phyloP scores from a whole-genome alignment of 345 rosid genomes.

The Acer saccharum region DNA sequence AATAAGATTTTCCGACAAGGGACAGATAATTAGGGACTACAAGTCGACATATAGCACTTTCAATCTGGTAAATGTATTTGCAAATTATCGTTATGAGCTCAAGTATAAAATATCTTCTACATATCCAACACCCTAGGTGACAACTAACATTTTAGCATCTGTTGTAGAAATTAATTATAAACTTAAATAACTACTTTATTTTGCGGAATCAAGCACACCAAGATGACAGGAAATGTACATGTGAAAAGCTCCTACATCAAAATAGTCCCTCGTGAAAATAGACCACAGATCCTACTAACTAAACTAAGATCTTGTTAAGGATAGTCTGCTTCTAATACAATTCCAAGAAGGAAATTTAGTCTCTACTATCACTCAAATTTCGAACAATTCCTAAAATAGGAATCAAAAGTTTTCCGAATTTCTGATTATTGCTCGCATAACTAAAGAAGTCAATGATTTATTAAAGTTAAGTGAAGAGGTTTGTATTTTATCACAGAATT shows the following conservation, averaged over 20 bases:
- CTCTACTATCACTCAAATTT: not conserved
- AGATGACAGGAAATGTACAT: not conserved
- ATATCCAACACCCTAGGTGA: not conserved
- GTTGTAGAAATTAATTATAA: not conserved
- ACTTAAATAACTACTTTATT: not conserved
- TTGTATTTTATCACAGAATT: not conserved
- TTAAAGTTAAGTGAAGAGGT: not conserved
- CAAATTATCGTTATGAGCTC: not conserved
- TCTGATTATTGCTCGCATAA: not conserved
- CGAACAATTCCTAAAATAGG: not conserved
- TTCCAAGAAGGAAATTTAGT: not conserved
- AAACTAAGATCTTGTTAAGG: not conserved
- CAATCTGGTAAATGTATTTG: slow-evolving; percentile 3
- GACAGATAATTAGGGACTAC: no score
- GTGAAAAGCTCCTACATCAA: not conserved
- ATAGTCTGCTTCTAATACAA: slow-evolving; percentile 1
- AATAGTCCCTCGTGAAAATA: not conserved
- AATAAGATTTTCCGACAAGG: no score
- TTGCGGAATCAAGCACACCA: not conserved
- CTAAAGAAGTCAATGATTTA: not conserved
- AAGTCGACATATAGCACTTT: not conserved
- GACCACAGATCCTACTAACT: not conserved
- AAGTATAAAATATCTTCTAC: not conserved
- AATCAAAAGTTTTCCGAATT: not conserved
- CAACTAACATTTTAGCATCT: not conserved